Percentiles rank a stretch among this genome's conserved stretches.
phyloP scores from a whole-genome alignment of 805 yeast species.

The Lipomyces sp. region DNA sequence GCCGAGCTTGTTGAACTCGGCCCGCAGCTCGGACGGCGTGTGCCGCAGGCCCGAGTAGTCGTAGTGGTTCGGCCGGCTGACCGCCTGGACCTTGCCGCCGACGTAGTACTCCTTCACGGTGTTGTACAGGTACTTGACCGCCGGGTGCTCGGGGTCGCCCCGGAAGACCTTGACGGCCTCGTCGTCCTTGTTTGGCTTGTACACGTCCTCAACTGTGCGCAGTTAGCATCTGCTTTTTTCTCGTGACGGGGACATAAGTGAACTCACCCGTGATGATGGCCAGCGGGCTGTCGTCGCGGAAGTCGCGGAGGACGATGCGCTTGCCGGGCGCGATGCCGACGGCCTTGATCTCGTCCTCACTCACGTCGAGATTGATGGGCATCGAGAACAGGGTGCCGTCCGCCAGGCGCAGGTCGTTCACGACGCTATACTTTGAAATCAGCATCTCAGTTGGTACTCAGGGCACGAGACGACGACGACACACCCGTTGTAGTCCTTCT shows the following conservation, averaged over 20 bases:
- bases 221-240: background rate
- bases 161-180: conserved; percentile 89
- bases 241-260: background rate
- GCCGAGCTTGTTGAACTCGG: conserved; percentile 73
- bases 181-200: conserved; percentile 69
- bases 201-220: conserved; percentile 74
- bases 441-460: background rate
- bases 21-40: conserved; percentile 86
- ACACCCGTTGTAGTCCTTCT: conserved; percentile 56
- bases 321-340: conserved; percentile 50
- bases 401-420: conserved; percentile 62
- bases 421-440: conserved; percentile 45
- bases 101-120: conserved; percentile 78
- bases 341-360: conserved; percentile 47
- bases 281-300: conserved; percentile 71
- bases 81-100: conserved; percentile 86
- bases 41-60: conserved; percentile 84
- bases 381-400: conserved; percentile 84
- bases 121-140: conserved; percentile 67
- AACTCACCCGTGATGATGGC: conserved; percentile 63
- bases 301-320: conserved; percentile 71
- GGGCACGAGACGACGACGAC: background rate
- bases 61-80: conserved; percentile 79
- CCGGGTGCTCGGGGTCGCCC: conserved; percentile 97
- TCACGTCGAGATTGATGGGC: conserved; percentile 85